Conservation (phyloP, 2,329 filamentous ascomycete species). For the Beauveria pseudobassiana region DNA sequence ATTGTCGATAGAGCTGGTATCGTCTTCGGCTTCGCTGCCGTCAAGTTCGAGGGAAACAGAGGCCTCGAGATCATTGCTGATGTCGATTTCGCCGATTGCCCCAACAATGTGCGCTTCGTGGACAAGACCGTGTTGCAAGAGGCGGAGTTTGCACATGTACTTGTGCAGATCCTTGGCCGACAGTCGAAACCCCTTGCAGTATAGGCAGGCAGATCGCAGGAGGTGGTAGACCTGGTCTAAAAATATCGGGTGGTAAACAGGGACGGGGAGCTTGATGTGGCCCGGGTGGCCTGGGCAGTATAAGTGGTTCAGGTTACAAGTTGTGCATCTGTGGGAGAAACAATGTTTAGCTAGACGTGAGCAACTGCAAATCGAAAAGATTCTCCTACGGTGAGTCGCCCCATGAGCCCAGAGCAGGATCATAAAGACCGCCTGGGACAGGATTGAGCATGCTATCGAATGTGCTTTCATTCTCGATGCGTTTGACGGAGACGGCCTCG, state of each 20-base stretch:
- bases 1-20: slow-evolving; percentile 49
- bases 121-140: slow-evolving; percentile 78
- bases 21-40: slow-evolving; percentile 56
- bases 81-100: slow-evolving; percentile 37
- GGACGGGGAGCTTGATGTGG: slow-evolving; percentile 88
- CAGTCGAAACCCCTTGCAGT: slow-evolving; percentile 82
- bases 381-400: slow-evolving; percentile 64
- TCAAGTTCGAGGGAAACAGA: slow-evolving; percentile 29
- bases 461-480: slow-evolving; percentile 88
- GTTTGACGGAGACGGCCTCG: slow-evolving; percentile 81
- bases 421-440: slow-evolving; percentile 84
- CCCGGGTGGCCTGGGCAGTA: slow-evolving; percentile 88
- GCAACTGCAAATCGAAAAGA: slow-evolving; percentile 1
- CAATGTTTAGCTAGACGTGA: neutral
- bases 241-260: slow-evolving; percentile 94
- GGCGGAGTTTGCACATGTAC: slow-evolving; percentile 74
- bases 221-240: slow-evolving; percentile 86
- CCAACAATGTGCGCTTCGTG: slow-evolving; percentile 57
- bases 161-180: slow-evolving; percentile 68
- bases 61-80: slow-evolving; percentile 27
- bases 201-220: slow-evolving; percentile 79
- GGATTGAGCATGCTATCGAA: slow-evolving; percentile 89
- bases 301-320: slow-evolving; percentile 76
- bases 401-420: slow-evolving; percentile 84
- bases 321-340: slow-evolving; percentile 63